Base-by-base conservation (phyloP, 345 rosid species). In the Eucalyptus camaldulensis region DNA sequence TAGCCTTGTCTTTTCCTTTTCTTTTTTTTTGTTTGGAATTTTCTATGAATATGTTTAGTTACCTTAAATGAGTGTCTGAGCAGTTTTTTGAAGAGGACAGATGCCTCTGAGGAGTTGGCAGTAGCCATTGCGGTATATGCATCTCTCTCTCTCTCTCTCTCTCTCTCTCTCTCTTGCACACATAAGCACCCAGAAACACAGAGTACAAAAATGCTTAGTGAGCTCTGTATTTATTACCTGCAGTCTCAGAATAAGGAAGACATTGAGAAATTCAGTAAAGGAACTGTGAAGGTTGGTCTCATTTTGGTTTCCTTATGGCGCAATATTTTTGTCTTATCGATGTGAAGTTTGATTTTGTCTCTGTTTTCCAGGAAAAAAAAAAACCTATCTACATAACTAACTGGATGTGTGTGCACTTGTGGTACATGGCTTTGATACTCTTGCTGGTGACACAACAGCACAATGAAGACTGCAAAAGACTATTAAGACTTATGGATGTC, bases 381-480 rank as follows among this genome's bases (percentile, higher is more conserved):
- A 67, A 69, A 9, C 7, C 44, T 33, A 69, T 33, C 12, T 9
- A 69, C 1, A 0, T 72, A 37, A 25, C 27, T 72, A 19, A 72
- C 0, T 40, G 2, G 83, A 45, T 45, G 12, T 45, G 49, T 45
- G 49, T 45, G 49, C 49, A 45, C 49, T 45, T 0, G 4, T 10
- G 4, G 12, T 45, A 10, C 49, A 10, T 10, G 4, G 13, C 49
- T 47, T 47, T 47, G 49, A 47, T 47, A 47, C 13, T 47, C 49
- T 47, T 47, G 49, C 49, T 10, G 49, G 99, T 96, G 91, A 96
- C 99, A 31, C 94, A 92, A 89, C 97, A 95, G 89, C 99, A 96
- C 91, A 97, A 96, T 91, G 98, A 95, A 47, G 99, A 96, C 91
- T 97, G 99, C 93, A 94, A 97, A 92, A 94, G 90, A 90, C 97